Evolutionary conservation across 2,329 filamentous ascomycete species (phyloP).

Genomic region (Aspergillus alliaceus): DNA sequence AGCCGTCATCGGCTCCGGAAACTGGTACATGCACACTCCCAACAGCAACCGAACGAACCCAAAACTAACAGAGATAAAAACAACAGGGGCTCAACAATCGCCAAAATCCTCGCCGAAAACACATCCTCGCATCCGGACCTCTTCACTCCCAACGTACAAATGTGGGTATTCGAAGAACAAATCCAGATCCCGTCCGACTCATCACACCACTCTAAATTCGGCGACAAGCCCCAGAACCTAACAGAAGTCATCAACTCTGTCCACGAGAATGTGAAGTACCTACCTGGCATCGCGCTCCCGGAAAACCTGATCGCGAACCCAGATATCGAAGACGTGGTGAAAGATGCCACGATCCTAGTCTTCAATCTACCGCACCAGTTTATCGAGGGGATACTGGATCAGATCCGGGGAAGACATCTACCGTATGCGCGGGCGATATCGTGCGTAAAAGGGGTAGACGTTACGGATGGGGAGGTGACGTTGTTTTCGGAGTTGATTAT

Average conservation of each 20-base stretch:
- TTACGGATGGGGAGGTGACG: slow-evolving; percentile 75
- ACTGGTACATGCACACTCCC: slow-evolving; percentile 63
- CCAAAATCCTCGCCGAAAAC: slow-evolving; percentile 93
- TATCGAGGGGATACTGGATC: slow-evolving; percentile 52
- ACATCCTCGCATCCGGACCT: slow-evolving; percentile 70
- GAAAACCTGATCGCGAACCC: slow-evolving; percentile 54
- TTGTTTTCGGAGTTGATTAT: slow-evolving; percentile 91
- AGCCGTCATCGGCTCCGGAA: slow-evolving; percentile 87
- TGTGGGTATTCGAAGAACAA: slow-evolving; percentile 58
- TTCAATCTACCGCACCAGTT: slow-evolving; percentile 89
- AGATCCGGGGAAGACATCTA: slow-evolving; percentile 77
- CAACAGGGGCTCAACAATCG: slow-evolving; percentile 86
- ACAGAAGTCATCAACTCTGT: slow-evolving; percentile 81
- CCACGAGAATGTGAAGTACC: slow-evolving; percentile 96
- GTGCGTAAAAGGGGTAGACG: slow-evolving; percentile 93
- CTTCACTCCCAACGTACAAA: slow-evolving; percentile 67
- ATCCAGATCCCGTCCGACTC: slow-evolving; percentile 78
- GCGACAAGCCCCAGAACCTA: slow-evolving; percentile 74
- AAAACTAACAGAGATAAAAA: background rate
- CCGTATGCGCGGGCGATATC: slow-evolving; percentile 87
- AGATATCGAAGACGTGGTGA: slow-evolving; percentile 63
- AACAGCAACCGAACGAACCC: background rate
- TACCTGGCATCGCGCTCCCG: slow-evolving; percentile 78
- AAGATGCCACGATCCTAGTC: slow-evolving; percentile 78
- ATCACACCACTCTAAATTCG: slow-evolving; percentile 64